Evolutionary conservation across 2,329 filamentous ascomycete genomes (phyloP).

Genomic region (Penicillium olsonii): DNA sequence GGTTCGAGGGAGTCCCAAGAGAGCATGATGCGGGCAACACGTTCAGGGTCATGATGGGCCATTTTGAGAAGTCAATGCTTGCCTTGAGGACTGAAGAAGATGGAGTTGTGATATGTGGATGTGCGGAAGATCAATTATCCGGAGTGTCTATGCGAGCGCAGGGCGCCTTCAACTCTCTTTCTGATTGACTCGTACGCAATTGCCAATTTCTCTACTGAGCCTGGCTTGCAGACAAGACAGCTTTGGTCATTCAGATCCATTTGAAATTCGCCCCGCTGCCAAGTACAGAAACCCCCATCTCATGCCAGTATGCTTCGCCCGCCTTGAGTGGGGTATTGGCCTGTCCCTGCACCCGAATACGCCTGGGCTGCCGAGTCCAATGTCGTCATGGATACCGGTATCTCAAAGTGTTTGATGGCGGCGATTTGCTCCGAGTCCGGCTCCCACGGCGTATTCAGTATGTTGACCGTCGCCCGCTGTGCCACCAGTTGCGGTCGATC

Average conservation of each 20-base stretch:
- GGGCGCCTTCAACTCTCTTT: neutral
- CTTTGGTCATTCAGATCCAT: neutral
- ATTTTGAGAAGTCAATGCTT: neutral
- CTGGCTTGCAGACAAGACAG: neutral
- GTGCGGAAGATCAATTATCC: neutral
- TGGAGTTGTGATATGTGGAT: neutral
- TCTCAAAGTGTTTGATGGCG: conserved; percentile 22
- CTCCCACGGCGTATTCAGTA: conserved; percentile 16
- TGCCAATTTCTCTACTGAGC: too few species aligned
- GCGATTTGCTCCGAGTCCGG: conserved; percentile 7
- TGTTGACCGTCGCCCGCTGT: conserved; percentile 21
- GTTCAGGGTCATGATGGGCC: conserved; percentile 6
- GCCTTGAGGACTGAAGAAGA: too few species aligned
- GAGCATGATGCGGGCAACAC: conserved; percentile 30
- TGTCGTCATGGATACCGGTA: conserved; percentile 14
- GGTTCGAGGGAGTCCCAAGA: conserved; percentile 31
- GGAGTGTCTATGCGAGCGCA: neutral
- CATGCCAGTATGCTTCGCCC: conserved; percentile 4
- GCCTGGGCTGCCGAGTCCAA: neutral
- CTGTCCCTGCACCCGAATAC: neutral
- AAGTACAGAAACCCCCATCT: neutral
- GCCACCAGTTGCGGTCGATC: neutral
- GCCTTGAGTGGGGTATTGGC: neutral
- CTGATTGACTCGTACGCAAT: too few species aligned
- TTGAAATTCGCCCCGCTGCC: neutral